phyloP scores from a whole-genome alignment of 2,329 filamentous ascomycete species.

The Dactylonectria macrodidyma region DNA sequence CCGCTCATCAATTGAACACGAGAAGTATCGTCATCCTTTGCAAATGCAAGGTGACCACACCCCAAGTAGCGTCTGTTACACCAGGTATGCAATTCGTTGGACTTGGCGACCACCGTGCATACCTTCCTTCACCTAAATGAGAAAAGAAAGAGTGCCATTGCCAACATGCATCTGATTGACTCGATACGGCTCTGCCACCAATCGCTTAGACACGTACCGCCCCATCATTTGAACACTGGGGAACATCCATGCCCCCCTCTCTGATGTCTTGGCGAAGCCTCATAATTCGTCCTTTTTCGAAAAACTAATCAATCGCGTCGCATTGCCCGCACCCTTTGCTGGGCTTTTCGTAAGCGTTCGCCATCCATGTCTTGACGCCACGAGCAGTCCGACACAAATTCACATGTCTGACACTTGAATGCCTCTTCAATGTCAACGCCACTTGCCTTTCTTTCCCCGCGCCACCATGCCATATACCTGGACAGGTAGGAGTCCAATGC shows the following conservation, averaged over 20 bases:
- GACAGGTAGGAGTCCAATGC: constrained; percentile 77
- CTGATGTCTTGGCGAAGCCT: constrained; percentile 27
- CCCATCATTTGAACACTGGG: constrained; percentile 18
- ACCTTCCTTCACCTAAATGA: neutral
- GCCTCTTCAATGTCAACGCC: constrained; percentile 89
- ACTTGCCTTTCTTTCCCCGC: constrained; percentile 77
- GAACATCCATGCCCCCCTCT: neutral
- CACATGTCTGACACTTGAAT: constrained; percentile 89
- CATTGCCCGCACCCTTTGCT: constrained; percentile 42
- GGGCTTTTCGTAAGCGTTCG: constrained; percentile 57
- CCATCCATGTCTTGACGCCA: constrained; percentile 83
- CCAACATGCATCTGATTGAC: constrained; percentile 28
- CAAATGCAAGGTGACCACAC: constrained; percentile 24
- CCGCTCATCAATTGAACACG: constrained; percentile 2
- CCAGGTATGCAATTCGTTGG: constrained; percentile 15
- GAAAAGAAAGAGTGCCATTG: constrained; percentile 11
- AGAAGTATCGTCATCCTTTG: constrained; percentile 12
- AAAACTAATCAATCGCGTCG: constrained; percentile 30
- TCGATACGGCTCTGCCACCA: constrained; percentile 10
- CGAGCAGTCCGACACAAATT: constrained; percentile 83
- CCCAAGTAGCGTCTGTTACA: constrained; percentile 2
- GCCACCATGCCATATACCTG: constrained; percentile 89
- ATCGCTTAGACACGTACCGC: constrained; percentile 17
- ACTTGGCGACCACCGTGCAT: constrained; percentile 18
- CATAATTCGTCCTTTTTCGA: constrained; percentile 38